phyloP scores from a whole-genome alignment of 2,329 filamentous ascomycete genomes.

The Paecilomyces sp. region DNA sequence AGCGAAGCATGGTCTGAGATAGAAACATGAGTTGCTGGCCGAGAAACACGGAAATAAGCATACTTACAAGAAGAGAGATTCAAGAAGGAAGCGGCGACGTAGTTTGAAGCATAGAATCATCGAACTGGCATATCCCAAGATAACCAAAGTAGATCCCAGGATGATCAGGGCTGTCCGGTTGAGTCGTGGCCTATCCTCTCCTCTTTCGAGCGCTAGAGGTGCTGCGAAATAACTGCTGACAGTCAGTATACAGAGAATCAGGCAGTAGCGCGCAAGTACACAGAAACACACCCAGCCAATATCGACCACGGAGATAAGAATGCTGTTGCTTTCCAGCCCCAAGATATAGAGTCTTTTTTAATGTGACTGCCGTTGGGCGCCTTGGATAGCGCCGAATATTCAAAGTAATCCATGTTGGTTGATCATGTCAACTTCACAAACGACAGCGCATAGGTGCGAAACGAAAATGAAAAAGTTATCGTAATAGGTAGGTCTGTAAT shows the following conservation, averaged over 20 bases:
- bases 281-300: constrained; percentile 19
- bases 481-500: not conserved
- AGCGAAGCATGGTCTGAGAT: constrained; percentile 12
- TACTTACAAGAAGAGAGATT: constrained; percentile 25
- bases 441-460: not conserved
- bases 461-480: not conserved
- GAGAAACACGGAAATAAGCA: not conserved
- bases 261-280: not conserved
- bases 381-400: not conserved
- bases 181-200: constrained; percentile 10
- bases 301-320: constrained; percentile 18
- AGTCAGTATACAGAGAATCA: not conserved
- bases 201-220: constrained; percentile 19
- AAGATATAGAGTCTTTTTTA: not conserved
- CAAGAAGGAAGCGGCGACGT: constrained; percentile 18
- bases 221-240: constrained; percentile 21
- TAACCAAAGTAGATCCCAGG: constrained; percentile 20
- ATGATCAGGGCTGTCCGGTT: constrained; percentile 16
- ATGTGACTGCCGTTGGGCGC: not conserved
- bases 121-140: constrained; percentile 17
- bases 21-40: not conserved
- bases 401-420: not conserved
- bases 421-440: not conserved
- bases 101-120: constrained; percentile 17
- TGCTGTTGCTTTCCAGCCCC: constrained; percentile 19